A percentile compares a stretch with the other conserved stretches of the same genome.
Evolutionary conservation across 768 basidiomycete genomes (phyloP).

Genomic region (Leccinellum luteum): DNA sequence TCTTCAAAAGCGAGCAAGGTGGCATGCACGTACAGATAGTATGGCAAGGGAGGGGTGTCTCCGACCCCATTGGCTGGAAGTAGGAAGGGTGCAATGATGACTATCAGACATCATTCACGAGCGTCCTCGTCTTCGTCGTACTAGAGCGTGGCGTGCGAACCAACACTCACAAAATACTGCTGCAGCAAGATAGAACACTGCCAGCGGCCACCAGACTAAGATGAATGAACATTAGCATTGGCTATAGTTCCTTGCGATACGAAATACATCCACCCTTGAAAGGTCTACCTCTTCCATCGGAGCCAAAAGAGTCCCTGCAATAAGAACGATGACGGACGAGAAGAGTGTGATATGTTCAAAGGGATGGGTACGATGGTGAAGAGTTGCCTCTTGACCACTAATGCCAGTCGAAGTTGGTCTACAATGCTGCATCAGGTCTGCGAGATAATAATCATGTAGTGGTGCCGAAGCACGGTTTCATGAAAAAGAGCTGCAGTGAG

Average conservation of each 20-base stretch:
- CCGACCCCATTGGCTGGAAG: slow-evolving; percentile 52
- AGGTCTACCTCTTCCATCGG: slow-evolving; percentile 52
- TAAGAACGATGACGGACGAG: background rate
- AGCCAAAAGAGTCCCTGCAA: slow-evolving; percentile 57
- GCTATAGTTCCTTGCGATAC: background rate
- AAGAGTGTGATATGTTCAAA: too few relatives aligned
- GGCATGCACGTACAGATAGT: slow-evolving; percentile 42
- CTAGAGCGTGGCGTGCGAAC: fast-evolving
- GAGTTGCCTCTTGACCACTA: too few relatives aligned
- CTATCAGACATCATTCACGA: slow-evolving; percentile 21
- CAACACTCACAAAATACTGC: slow-evolving; percentile 46
- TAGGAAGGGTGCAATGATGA: slow-evolving; percentile 55
- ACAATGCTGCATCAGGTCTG: too few relatives aligned
- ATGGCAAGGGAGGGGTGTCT: slow-evolving; percentile 59
- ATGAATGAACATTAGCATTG: background rate
- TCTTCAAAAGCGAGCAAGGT: background rate
- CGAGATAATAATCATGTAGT: too few relatives aligned
- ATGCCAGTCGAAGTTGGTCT: too few relatives aligned
- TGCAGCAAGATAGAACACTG: slow-evolving; percentile 52
- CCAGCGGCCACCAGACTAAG: slow-evolving; percentile 54
- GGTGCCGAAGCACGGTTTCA: too few relatives aligned
- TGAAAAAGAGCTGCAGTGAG: too few relatives aligned
- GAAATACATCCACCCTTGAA: slow-evolving; percentile 43
- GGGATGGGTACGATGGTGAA: too few relatives aligned
- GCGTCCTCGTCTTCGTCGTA: slow-evolving; percentile 20